Evolutionary conservation across 2,329 filamentous ascomycete species (phyloP).

Genomic region (Sporothrix phasma): DNA sequence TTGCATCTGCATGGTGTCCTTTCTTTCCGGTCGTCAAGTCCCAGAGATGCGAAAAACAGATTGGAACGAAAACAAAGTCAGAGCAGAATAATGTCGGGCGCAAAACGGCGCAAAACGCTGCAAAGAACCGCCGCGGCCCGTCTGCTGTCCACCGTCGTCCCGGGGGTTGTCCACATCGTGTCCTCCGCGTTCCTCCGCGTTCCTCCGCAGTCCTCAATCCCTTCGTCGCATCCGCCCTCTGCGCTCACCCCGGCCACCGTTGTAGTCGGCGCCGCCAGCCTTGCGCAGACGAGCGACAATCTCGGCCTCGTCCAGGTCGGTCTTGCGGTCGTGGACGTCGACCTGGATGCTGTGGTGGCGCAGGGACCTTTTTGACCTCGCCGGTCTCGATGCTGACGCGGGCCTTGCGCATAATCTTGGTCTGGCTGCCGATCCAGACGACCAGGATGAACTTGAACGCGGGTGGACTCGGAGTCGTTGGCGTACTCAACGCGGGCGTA

Average conservation of each 20-base stretch:
- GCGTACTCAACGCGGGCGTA: conserved; percentile 59
- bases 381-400: conserved; percentile 58
- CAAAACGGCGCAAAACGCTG: conserved; percentile 4
- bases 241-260: conserved; percentile 45
- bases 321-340: conserved; percentile 45
- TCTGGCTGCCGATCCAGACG: conserved; percentile 57
- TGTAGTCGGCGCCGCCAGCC: conserved; percentile 62
- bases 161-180: neutral
- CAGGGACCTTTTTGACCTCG: conserved; percentile 52
- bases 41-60: neutral
- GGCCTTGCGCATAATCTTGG: conserved; percentile 60
- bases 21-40: neutral
- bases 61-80: neutral
- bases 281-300: conserved; percentile 52
- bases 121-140: neutral
- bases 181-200: neutral
- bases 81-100: neutral
- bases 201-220: neutral
- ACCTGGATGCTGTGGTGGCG: conserved; percentile 56
- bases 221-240: neutral
- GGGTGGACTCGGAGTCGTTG: conserved; percentile 59
- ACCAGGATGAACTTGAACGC: conserved; percentile 60
- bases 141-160: neutral
- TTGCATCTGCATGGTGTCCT: neutral
- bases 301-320: conserved; percentile 51